Conservation (phyloP, 441 rosid species). For the Erysimum cheiri region DNA sequence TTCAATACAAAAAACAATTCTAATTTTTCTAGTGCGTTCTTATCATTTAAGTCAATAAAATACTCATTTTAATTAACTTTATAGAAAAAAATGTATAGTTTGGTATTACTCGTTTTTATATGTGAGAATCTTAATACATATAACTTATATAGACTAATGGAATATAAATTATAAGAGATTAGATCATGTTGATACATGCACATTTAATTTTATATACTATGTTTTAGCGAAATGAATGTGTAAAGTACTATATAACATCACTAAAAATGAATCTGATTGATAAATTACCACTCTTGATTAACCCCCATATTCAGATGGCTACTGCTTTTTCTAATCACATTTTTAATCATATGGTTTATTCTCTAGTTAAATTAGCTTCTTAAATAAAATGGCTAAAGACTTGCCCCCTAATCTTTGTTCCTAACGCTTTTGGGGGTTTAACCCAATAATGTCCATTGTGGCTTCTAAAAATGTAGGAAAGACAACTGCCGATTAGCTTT, state of each 20-base stretch:
- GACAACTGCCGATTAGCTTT: not conserved
- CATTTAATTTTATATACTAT: not conserved
- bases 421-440: not conserved
- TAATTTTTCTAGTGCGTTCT: not conserved
- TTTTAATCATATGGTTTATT: not conserved
- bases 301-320: not conserved
- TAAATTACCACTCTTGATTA: not conserved
- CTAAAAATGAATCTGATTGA: not conserved
- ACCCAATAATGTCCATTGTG: not conserved
- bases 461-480: not conserved
- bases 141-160: not conserved
- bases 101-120: not conserved
- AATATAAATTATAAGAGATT: not conserved
- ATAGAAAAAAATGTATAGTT: not conserved
- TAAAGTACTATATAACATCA: not conserved
- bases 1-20: not conserved
- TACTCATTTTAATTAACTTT: not conserved
- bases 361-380: not conserved
- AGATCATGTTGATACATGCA: not conserved
- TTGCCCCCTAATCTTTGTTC: not conserved
- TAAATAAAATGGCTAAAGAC: not conserved
- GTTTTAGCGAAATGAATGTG: not conserved
- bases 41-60: not conserved
- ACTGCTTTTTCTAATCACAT: not conserved
- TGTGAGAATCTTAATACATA: not conserved